phyloP scores from a whole-genome alignment of 306 rosid genomes.

The barrel medic (Medicago truncatula) region DNA sequence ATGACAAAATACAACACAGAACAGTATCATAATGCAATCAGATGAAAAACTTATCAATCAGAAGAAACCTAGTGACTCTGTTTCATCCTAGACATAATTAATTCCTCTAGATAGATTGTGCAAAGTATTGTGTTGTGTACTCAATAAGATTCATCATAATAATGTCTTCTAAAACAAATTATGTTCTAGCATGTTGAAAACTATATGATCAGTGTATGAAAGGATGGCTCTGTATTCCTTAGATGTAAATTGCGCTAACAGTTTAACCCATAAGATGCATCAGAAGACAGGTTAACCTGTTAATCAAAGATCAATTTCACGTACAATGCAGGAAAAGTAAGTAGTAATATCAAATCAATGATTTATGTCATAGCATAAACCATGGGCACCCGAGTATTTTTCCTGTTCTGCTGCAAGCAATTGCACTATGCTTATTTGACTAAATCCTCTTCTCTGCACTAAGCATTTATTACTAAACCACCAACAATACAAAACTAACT shows the following conservation, averaged over 20 bases:
- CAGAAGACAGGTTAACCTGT: slow-evolving; percentile 6
- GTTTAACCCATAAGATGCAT: slow-evolving; percentile 5
- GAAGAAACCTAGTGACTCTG: not conserved
- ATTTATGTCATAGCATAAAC: slow-evolving; percentile 11
- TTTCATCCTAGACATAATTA: not conserved
- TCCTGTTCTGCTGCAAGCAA: slow-evolving; percentile 10
- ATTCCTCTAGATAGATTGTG: not conserved
- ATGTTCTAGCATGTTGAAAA: not conserved
- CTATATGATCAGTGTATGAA: not conserved
- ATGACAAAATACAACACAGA: slow-evolving; percentile 2
- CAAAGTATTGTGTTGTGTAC: not conserved
- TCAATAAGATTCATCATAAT: not conserved
- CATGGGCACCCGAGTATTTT: not conserved
- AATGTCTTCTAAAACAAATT: not conserved
- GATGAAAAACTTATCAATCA: slow-evolving; percentile 19
- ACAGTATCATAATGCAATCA: slow-evolving; percentile 7
- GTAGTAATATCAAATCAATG: slow-evolving; percentile 1
- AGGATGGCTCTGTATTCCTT: not conserved
- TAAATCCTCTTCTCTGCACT: not conserved
- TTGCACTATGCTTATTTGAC: not conserved
- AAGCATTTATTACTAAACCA: not conserved
- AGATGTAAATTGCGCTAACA: not conserved
- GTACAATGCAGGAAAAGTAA: not conserved
- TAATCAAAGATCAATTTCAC: slow-evolving; percentile 5
- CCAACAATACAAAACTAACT: slow-evolving; percentile 1